Conservation (phyloP, 2,329 filamentous ascomycete species). For the Ceratocystis cubensis region DNA sequence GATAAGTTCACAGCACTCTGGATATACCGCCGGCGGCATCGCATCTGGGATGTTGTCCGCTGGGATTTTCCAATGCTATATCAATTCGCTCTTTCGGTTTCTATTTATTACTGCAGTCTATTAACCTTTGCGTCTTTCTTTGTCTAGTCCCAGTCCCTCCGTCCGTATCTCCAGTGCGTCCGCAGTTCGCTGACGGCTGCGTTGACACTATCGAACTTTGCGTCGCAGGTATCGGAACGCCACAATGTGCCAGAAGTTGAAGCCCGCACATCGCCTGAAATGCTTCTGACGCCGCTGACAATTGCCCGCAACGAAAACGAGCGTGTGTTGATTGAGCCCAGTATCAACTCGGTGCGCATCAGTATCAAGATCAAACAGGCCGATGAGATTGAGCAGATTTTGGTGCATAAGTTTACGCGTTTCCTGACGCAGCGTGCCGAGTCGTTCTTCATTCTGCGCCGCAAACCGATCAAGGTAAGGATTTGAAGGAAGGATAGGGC, state of each 20-base stretch:
- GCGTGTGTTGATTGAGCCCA: slow-evolving; percentile 88
- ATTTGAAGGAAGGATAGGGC: background rate
- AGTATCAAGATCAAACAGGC: slow-evolving; percentile 99
- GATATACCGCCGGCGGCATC: slow-evolving; percentile 8
- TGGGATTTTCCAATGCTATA: slow-evolving; percentile 3
- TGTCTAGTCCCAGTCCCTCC: slow-evolving; percentile 78
- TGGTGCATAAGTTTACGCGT: slow-evolving; percentile 96
- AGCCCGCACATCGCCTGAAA: slow-evolving; percentile 81
- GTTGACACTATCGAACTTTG: slow-evolving; percentile 82
- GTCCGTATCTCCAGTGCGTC: slow-evolving; percentile 92
- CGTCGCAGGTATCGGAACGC: slow-evolving; percentile 87
- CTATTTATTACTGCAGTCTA: background rate
- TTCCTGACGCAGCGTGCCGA: slow-evolving; percentile 95
- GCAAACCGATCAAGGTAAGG: slow-evolving; percentile 68
- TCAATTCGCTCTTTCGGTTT: slow-evolving; percentile 2
- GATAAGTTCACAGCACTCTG: slow-evolving; percentile 14
- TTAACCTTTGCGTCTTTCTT: slow-evolving; percentile 12
- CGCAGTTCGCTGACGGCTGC: slow-evolving; percentile 88
- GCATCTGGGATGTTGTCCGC: slow-evolving; percentile 23
- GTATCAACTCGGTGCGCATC: slow-evolving; percentile 90
- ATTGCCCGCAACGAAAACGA: slow-evolving; percentile 95
- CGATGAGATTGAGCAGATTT: slow-evolving; percentile 94
- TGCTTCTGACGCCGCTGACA: slow-evolving; percentile 79
- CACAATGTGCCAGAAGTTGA: slow-evolving; percentile 98
- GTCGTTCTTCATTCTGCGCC: slow-evolving; percentile 87